phyloP scores from a whole-genome alignment of 352 stramenopile species.

The Phytophthora colocasiae region DNA sequence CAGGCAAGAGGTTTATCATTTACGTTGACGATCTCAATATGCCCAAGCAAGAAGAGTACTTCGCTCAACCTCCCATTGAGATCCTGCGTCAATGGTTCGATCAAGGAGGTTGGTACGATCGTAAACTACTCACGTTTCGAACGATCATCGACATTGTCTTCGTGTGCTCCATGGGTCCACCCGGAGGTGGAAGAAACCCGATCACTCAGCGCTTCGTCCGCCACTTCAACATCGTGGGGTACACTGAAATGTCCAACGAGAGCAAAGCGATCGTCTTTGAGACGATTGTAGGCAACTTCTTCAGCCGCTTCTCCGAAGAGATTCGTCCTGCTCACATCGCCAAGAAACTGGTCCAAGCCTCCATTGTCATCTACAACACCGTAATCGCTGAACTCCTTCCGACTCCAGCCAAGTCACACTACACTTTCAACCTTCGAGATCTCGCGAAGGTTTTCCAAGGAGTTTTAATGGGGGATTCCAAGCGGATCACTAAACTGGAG shows the following conservation, averaged over 20 bases:
- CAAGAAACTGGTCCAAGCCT: constrained; percentile 68
- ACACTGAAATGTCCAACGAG: constrained; percentile 85
- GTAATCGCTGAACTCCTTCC: constrained; percentile 83
- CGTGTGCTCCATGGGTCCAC: constrained; percentile 85
- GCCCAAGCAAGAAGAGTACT: constrained; percentile 94
- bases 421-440: constrained; percentile 91
- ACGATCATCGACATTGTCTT: constrained; percentile 93
- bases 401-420: constrained; percentile 87
- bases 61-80: constrained; percentile 95
- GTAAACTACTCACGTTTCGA: constrained; percentile 92
- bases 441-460: constrained; percentile 90
- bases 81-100: constrained; percentile 96
- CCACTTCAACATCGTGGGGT: constrained; percentile 89
- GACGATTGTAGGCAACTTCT: constrained; percentile 81
- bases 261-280: constrained; percentile 87
- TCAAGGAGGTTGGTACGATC: constrained; percentile 95
- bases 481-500: constrained; percentile 75
- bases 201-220: constrained; percentile 84
- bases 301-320: constrained; percentile 73
- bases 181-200: constrained; percentile 77
- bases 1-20: constrained; percentile 93
- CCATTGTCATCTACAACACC: constrained; percentile 87
- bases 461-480: constrained; percentile 82
- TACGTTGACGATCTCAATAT: constrained; percentile 97
- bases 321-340: constrained; percentile 65